These are phyloP conservation scores for Parachaetomium inaequale DNA, from an alignment of 495 filamentous ascomycete genomes.

Conservation along the genomic window DNA sequence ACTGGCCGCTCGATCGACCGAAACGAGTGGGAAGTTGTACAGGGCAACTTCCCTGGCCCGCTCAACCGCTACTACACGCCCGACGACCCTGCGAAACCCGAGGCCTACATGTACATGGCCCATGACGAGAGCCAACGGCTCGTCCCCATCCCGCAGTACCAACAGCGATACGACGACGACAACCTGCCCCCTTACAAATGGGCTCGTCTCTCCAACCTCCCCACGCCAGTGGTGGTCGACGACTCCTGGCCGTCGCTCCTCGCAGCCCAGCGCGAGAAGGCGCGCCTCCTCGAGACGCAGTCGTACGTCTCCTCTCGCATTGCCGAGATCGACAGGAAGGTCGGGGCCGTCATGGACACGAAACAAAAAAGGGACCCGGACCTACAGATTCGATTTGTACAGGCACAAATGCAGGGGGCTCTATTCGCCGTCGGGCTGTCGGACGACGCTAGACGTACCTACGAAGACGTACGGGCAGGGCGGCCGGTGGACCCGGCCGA, in stretches of 20 bases:
- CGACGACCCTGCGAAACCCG: background rate
- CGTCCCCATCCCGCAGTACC: background rate
- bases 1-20: background rate
- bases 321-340: background rate
- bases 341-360: background rate
- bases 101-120: background rate
- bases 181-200: background rate
- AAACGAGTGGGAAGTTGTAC: background rate
- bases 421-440: background rate
- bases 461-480: too few relatives aligned
- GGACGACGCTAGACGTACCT: too few relatives aligned
- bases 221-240: background rate
- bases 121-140: background rate
- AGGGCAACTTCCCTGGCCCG: background rate
- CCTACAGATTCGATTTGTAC: background rate
- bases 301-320: background rate
- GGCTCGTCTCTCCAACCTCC: background rate
- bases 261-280: conserved; percentile 2
- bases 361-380: background rate
- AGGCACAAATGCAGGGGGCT: background rate
- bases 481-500: background rate
- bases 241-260: background rate
- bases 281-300: background rate
- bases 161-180: background rate
- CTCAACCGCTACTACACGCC: background rate